Percentiles rank a stretch among this genome's conserved stretches.
phyloP scores from a whole-genome alignment of 2,329 filamentous ascomycete genomes.

The Apiospora rasikravindrae region DNA sequence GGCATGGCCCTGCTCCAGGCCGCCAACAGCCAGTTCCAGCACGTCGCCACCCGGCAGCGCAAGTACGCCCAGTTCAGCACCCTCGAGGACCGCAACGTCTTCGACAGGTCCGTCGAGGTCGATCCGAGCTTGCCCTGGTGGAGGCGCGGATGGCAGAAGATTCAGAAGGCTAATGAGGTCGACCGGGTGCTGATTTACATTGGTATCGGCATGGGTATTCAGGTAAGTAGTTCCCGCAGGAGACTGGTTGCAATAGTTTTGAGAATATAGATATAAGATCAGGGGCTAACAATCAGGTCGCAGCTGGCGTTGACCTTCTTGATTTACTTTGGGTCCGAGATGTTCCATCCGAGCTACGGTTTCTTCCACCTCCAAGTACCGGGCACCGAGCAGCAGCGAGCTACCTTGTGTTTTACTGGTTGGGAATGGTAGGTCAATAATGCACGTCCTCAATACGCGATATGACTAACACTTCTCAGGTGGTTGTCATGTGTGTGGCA shows the following conservation, averaged over 20 bases:
- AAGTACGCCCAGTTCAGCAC: constrained; percentile 41
- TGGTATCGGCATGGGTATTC: constrained; percentile 57
- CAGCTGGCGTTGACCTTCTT: constrained; percentile 63
- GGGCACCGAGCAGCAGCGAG: constrained; percentile 54
- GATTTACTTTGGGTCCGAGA: constrained; percentile 67
- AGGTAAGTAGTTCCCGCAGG: background rate
- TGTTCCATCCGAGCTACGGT: constrained; percentile 67
- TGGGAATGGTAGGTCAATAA: constrained; percentile 64
- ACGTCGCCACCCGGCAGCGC: constrained; percentile 61
- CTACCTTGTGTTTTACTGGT: constrained; percentile 51
- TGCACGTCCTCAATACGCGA: background rate
- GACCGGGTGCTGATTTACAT: constrained; percentile 57
- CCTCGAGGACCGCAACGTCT: constrained; percentile 26
- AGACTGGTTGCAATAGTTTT: constrained; percentile 38
- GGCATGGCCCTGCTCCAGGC: constrained; percentile 71
- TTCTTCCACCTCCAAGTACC: constrained; percentile 65
- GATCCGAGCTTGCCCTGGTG: constrained; percentile 20
- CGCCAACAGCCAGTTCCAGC: constrained; percentile 64
- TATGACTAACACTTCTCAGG: constrained; percentile 40
- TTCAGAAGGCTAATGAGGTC: constrained; percentile 47
- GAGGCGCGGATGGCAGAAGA: constrained; percentile 39
- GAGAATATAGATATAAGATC: constrained; percentile 13
- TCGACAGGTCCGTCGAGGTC: constrained; percentile 28
- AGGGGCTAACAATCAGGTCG: constrained; percentile 25
- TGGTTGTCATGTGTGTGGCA: constrained; percentile 70